Base-by-base conservation (phyloP, 176 grass and related monocot genomes). In the Hyparrhenia diplandra region DNA sequence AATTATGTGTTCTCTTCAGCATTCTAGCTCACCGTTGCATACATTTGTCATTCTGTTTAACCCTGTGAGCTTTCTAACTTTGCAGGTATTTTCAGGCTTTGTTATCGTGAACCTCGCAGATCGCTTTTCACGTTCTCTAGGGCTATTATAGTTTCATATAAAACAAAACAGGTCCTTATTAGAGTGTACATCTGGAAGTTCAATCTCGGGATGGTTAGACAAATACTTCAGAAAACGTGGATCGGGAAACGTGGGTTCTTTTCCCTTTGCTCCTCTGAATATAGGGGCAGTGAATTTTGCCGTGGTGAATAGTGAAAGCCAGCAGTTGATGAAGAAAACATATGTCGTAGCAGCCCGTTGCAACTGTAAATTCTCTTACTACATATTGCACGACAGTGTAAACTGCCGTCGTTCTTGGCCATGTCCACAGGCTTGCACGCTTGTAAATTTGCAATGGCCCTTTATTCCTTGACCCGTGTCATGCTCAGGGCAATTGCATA, bases 81-180 rank as follows among this genome's bases (percentile, higher is more conserved):
- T 73, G 74, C 87, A 99, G 96, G 96, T 99, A 27, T 99, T 99
- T 88, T 92, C 90, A 75, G 96, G 96, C 46, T 99, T 99, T 64
- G 88, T 99, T 23, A 91, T 99, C 36, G 96, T 92, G 29, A 99
- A 90, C 45, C 71, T 99, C 60, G 85, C 92, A 17, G 88, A 91
- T 41, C 88, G 92, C 10, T 49, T 99, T 69, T 93, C 90, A 10
- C 78, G 63, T 31, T 95, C 88, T 82, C 46, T 95, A 65, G 92
- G 92, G 43, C 85, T 95, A 51, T 95, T 93, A 43, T 95, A 95
- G 87, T 63, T 43, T 32, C 64, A 32, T 40, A n/a, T n/a, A 63
- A 85, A 77, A 78, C 35, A 8, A 60, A 61, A 46, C 46, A 49
- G 45, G 31, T 40, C 31, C 13, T 12, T 54, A 66, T 31, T 45